Evolutionary conservation across 352 stramenopile genomes (phyloP).

Genomic region (Peronosclerospora sorghi): DNA sequence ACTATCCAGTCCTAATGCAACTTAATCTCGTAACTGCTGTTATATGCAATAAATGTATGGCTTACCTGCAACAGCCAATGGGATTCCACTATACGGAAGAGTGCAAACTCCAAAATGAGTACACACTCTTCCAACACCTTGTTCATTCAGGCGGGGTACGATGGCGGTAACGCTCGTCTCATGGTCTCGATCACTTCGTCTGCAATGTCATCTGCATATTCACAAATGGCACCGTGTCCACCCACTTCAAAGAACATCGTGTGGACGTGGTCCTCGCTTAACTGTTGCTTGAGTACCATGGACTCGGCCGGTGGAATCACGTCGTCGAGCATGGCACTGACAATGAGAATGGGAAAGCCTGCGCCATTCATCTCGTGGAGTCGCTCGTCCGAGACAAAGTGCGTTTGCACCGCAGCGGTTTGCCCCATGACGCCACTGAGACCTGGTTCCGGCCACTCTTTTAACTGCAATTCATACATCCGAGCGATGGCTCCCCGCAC

Average conservation of each 20-base stretch:
- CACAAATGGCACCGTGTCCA: constrained; percentile 35
- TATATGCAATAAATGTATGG: too few species aligned
- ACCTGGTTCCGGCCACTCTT: constrained; percentile 10
- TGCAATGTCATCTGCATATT: constrained; percentile 33
- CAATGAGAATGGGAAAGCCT: constrained; percentile 38
- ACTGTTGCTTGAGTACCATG: constrained; percentile 19
- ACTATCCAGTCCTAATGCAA: too few species aligned
- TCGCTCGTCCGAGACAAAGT: constrained; percentile 39
- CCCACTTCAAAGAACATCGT: constrained; percentile 34
- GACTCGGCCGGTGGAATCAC: constrained; percentile 36
- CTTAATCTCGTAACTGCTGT: too few species aligned
- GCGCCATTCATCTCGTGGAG: constrained; percentile 27
- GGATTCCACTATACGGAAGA: too few species aligned
- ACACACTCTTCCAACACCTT: too few species aligned
- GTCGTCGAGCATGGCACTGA: constrained; percentile 35
- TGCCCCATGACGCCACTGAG: constrained; percentile 26
- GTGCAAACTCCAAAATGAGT: too few species aligned
- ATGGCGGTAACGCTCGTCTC: constrained; percentile 7
- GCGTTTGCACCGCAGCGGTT: constrained; percentile 23
- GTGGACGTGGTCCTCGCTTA: constrained; percentile 30
- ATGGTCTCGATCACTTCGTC: constrained; percentile 24
- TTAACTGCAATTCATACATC: constrained; percentile 21
- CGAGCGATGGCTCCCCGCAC: constrained; percentile 17
- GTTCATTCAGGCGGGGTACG: constrained; percentile 21
- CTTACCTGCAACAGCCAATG: too few species aligned